phyloP scores from a whole-genome alignment of 148 eudicot species.

The Chenopodium quinoa region DNA sequence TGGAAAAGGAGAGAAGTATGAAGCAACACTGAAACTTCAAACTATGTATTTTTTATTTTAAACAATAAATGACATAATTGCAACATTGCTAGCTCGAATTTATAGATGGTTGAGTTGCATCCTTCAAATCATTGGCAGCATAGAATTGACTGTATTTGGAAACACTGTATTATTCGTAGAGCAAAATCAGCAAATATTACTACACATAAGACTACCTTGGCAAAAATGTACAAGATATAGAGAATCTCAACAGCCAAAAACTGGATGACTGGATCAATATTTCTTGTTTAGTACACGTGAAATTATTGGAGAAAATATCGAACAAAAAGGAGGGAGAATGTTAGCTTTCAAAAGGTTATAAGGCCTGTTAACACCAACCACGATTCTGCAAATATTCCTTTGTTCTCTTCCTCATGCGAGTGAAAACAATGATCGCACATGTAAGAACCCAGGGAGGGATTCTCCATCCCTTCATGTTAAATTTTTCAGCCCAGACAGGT shows the following conservation, averaged over 20 bases:
- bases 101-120: not conserved
- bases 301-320: slow-evolving; percentile 19
- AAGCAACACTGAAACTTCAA: too few relatives aligned
- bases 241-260: not conserved
- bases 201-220: not conserved
- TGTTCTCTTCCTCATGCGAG: slow-evolving; percentile 87
- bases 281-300: not conserved
- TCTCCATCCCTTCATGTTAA: slow-evolving; percentile 50
- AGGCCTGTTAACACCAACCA: slow-evolving; percentile 30
- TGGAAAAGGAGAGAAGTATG: too few relatives aligned
- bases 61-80: too few relatives aligned
- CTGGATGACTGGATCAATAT: not conserved
- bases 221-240: not conserved
- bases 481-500: slow-evolving; percentile 65
- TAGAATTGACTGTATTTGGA: not conserved
- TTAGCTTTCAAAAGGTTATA: not conserved
- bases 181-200: not conserved
- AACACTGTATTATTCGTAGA: not conserved
- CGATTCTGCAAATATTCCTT: slow-evolving; percentile 49
- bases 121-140: not conserved
- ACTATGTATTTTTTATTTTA: too few relatives aligned
- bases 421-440: slow-evolving; percentile 76
- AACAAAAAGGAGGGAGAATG: slow-evolving; percentile 1
- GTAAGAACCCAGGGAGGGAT: slow-evolving; percentile 93
- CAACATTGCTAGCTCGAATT: too few relatives aligned